Conservation (phyloP, 495 filamentous ascomycete species). For the Penicillium pancosmium region DNA sequence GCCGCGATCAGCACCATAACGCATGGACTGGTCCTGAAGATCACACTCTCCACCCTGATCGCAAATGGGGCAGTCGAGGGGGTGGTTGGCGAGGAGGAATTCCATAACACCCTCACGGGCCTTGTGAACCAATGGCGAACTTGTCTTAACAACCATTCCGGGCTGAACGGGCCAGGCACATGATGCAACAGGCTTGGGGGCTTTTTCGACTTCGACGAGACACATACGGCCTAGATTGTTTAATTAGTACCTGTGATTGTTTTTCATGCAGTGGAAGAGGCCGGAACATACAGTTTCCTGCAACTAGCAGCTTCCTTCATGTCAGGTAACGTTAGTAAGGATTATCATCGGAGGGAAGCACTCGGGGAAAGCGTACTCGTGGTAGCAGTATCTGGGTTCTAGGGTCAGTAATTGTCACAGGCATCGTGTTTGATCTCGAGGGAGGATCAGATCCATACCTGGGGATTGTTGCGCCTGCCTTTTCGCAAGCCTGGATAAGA, state of each 20-base stretch:
- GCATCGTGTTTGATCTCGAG: neutral
- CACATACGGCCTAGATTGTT: conserved; percentile 77
- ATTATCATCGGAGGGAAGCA: conserved; percentile 1
- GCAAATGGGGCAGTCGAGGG: conserved; percentile 96
- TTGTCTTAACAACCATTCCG: conserved; percentile 98
- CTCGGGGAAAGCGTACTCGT: conserved; percentile 66
- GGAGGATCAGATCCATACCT: conserved; percentile 53
- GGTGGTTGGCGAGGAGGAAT: conserved; percentile 95
- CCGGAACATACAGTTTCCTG: conserved; percentile 77
- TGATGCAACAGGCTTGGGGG: conserved; percentile 95
- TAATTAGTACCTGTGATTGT: conserved; percentile 13
- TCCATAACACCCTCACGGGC: conserved; percentile 99
- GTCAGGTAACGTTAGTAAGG: conserved; percentile 32
- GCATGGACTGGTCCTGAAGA: conserved; percentile 98
- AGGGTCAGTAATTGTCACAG: conserved; percentile 39
- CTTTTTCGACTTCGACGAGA: conserved; percentile 93
- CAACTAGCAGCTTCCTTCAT: conserved; percentile 90
- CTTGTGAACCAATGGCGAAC: conserved; percentile 94
- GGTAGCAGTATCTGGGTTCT: conserved; percentile 87
- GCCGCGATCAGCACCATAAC: conserved; percentile 93
- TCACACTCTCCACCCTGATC: conserved; percentile 99
- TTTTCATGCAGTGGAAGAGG: neutral
- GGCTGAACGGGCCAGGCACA: conserved; percentile 99
- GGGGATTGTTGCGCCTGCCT: conserved; percentile 88
- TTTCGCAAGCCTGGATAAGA: conserved; percentile 98